Base-by-base conservation (phyloP, 2,329 filamentous ascomycete genomes). In the Aspergillus clavatus region DNA sequence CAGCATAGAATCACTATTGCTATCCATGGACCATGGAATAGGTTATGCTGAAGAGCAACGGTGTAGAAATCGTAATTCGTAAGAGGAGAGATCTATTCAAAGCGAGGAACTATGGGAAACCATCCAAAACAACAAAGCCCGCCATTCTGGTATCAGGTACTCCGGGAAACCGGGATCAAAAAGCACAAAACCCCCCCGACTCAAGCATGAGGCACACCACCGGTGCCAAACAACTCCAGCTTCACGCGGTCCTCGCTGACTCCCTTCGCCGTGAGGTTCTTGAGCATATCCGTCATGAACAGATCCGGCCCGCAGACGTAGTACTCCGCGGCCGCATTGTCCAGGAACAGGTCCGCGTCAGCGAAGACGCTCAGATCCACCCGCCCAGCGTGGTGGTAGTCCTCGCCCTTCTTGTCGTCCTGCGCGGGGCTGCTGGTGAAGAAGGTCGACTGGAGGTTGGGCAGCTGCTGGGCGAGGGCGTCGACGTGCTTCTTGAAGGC, bases 251-350 rank as follows among this genome's bases (percentile, higher is more conserved):
- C 72, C 14, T 66, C 63, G 1, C 71, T 64, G 1, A 88, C 81
- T 1, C 82, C 83, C 43, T 72, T 65, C 5, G 57, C 66, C 56
- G 74, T 67, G 43, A 89, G 69, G 53, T 70, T 73, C 6, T 67
- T 65, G 50, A 78, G 71, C 16, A 79, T 68, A 33, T 79, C 76
- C 7, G 74, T 59, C 86, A 89, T 90, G 72, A 88, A 90, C 8
- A 65, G 62, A 47, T 75, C 72, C 0, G 86, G 86, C 0, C 86
- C 86, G 60, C 86, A 90, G 42, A 87, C 70, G 55, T 79, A 89
- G 62, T 89, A 90, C 56, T 82, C 72, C 0, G 86, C 73, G 35
- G 67, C 66, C 1, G 65, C 40, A 55, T 83, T 70, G 16, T 72
- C 68, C 0, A 82, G 60, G 49, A 76, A 78, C 12, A 89, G 66